phyloP scores from a whole-genome alignment of 768 basidiomycete species.

The Mycena vitilis region DNA sequence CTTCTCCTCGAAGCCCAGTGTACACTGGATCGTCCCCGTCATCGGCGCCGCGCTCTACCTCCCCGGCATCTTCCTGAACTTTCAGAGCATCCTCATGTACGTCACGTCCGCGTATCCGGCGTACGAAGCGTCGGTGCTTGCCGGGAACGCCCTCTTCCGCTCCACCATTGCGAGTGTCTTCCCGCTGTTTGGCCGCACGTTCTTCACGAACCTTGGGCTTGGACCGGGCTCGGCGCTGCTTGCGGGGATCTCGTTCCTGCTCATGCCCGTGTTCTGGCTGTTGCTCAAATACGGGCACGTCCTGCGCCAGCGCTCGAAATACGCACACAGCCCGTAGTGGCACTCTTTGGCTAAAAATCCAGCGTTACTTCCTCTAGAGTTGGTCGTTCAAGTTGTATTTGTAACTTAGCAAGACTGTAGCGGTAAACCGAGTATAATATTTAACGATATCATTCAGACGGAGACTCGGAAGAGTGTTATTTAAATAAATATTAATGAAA shows the following conservation, averaged over 20 bases:
- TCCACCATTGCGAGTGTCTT: conserved; percentile 39
- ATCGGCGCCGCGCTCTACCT: conserved; percentile 39
- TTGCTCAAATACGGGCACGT: conserved; percentile 30
- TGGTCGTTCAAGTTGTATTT: no score
- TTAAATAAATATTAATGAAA: no score
- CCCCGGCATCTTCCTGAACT: conserved; percentile 45
- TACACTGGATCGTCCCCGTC: conserved; percentile 22
- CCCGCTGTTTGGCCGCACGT: conserved; percentile 38
- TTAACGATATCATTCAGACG: no score
- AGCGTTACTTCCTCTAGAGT: no score
- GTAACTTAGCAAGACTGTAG: no score
- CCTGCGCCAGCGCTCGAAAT: conserved; percentile 4
- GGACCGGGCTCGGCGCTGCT: conserved; percentile 41
- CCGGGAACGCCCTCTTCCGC: conserved; percentile 40
- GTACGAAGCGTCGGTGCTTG: conserved; percentile 44
- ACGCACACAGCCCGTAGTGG: conserved; percentile 5
- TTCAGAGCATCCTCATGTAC: conserved; percentile 44
- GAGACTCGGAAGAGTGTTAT: no score
- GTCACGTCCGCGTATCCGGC: conserved; percentile 44
- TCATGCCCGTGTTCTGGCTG: conserved; percentile 39
- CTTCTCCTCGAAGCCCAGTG: conserved; percentile 3
- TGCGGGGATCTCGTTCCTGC: conserved; percentile 38
- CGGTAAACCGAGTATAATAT: no score
- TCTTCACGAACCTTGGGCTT: conserved; percentile 40
- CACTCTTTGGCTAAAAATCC: no score